Evolutionary conservation across 805 yeast genomes (phyloP), one percentile per base, ranked within the genome.

Genomic region (Lachancea lanzarotensis): DNA sequence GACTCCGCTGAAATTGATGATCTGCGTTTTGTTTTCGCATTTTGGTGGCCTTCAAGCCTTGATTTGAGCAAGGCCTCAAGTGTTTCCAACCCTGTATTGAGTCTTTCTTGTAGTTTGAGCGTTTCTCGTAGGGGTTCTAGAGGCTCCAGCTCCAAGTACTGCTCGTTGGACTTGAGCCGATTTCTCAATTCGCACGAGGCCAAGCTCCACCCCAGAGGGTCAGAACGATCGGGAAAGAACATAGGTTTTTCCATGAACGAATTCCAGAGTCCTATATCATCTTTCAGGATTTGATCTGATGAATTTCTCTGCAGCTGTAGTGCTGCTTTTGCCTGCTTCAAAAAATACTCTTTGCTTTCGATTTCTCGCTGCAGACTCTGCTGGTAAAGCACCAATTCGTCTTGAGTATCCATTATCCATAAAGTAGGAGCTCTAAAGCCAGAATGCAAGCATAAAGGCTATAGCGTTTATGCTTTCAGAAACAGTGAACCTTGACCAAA

Each of bases 141-240:
- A 5, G 45, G 34, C 10, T 38, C 38, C 20, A 30, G 9, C 34
- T 46, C 35, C 31, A 52, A 32, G 53, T 52, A 53, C 15, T 53
- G 49, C 15, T 43, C 38, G 2, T 59, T 48, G 7, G 55, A 46
- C 15, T 48, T 41, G 18, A 46, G 49, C 16, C 63, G 54, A 19
- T 43, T 35, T 7, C 44, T 29, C 15, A 53, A 36, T 26, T 54
- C 50, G 13, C 48, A 44, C 18, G 54, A 50, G 0, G 51, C 56
- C 34, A 60, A 40, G 38, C 56, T 52, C 10, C 57, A 37, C 0
- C 67, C 66, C 35, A 62, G 52, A 1, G 66, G 66, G 35, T 63
- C 67, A 0, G 66, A 55, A 44, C 62, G 53, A 33, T 59, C 65
- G 6, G 63, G 57, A n/a, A 49, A 51, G 34, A 57, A 52, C 52